Evolutionary conservation across 305 asterid genomes (phyloP).

Genomic region (Fraxinus albicans): DNA sequence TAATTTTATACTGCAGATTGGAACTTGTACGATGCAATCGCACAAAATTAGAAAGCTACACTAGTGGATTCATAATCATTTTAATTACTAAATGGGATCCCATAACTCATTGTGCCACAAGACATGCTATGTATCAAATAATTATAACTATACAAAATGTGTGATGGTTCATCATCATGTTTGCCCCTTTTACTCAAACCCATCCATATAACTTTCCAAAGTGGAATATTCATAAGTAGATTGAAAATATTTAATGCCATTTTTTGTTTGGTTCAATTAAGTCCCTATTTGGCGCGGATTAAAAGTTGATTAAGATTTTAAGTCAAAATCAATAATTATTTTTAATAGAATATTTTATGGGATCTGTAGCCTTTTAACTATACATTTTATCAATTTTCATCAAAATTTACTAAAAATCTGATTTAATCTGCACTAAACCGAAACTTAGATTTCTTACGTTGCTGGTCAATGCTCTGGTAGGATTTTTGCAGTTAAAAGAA

Average conservation of each 20-base stretch:
- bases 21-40: neutral
- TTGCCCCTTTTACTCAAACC: slow-evolving; percentile 9
- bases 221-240: neutral
- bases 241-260: neutral
- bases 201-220: slow-evolving; percentile 4
- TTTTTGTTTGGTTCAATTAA: neutral
- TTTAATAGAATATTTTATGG: too few relatives aligned
- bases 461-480: neutral
- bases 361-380: too few relatives aligned
- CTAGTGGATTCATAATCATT: slow-evolving; percentile 19
- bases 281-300: neutral
- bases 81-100: neutral
- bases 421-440: neutral
- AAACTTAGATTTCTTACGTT: neutral
- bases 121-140: neutral
- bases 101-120: slow-evolving; percentile 16
- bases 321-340: too few relatives aligned
- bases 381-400: too few relatives aligned
- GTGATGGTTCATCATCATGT: slow-evolving; percentile 29
- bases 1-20: neutral
- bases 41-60: neutral
- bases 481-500: neutral
- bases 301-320: neutral
- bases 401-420: too few relatives aligned
- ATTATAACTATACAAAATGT: slow-evolving; percentile 24